Evolutionary conservation across 257 asterid species (phyloP), one percentile per base, ranked within the genome.

Genomic region (Scutellaria baicalensis): DNA sequence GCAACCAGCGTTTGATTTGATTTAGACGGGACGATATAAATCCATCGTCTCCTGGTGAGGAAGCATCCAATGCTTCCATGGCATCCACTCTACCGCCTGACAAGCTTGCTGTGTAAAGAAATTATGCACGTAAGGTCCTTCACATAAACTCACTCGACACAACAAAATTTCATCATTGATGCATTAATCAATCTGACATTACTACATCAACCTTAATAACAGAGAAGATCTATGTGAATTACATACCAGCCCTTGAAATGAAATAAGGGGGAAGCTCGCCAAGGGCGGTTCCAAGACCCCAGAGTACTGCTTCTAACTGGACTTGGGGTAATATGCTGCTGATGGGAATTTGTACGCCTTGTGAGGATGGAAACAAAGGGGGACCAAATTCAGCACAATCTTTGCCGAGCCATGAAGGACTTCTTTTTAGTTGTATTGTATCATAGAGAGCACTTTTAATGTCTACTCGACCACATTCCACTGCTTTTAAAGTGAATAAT

Each of bases 211-310:
- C 72, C 55, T 40, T 44, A 21, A n/a, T 11, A 9, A 39, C 17
- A 40, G 14, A 40, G 12, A 38, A 80, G 8, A 75, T 51, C 60
- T 0, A 48, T 2, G 16, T 18, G 10, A 18, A 47, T 23, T 63
- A 77, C 78, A 50, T 75, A 93, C 98, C 98, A 69, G 98, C 96
- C 84, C 98, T 83, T 69, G 98, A 93, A 76, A 93, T 90, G 69
- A 93, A 93, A 80, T 93, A 93, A 10, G 98, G 98, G 59, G 97
- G 98, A 48, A 93, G 97, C 76, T 93, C 98, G 33, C 98, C 98
- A 36, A 93, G 96, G 12, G 98, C 98, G 23, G 98, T 93, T 47
- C 98, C 97, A 36, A 90, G 75, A 66, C 98, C 98, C 98, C 98
- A 93, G 21, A 93, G 63, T 23, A 93, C 69, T 45, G 97, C 97